A percentile compares a stretch with the other conserved stretches of the same genome.
These are phyloP conservation scores for Xylariaceae sp. DNA, from an alignment of 2,329 filamentous ascomycete genomes.

Conservation along the genomic window DNA sequence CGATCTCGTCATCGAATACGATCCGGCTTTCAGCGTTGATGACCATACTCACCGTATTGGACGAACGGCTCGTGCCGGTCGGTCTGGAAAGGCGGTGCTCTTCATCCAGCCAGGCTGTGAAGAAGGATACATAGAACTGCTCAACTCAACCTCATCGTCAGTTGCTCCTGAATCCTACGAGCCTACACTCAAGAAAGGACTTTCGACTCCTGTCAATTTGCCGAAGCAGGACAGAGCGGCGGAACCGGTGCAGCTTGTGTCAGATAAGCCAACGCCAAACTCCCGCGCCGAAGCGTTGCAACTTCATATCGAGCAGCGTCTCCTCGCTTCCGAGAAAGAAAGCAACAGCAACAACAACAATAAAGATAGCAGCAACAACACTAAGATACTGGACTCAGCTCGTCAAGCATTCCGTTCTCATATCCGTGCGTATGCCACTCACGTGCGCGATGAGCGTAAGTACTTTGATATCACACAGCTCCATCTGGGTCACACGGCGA, in stretches of 20 bases:
- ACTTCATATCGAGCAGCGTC: slow-evolving; percentile 55
- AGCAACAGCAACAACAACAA: slow-evolving; percentile 23
- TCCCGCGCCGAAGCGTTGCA: slow-evolving; percentile 51
- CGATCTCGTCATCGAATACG: slow-evolving; percentile 92
- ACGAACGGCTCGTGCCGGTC: slow-evolving; percentile 87
- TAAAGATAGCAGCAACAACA: slow-evolving; percentile 12
- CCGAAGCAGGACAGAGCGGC: slow-evolving; percentile 53
- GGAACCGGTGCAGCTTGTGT: slow-evolving; percentile 49
- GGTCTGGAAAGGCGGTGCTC: slow-evolving; percentile 77
- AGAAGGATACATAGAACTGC: slow-evolving; percentile 78
- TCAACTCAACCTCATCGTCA: slow-evolving; percentile 47
- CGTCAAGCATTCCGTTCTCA: slow-evolving; percentile 86
- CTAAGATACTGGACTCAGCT: slow-evolving; percentile 69
- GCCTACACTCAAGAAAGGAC: slow-evolving; percentile 58
- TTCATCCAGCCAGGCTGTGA: slow-evolving; percentile 89
- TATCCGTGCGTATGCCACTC: slow-evolving; percentile 90
- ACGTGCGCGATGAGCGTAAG: slow-evolving; percentile 74
- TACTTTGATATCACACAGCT: slow-evolving; percentile 90
- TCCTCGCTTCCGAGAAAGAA: slow-evolving; percentile 38
- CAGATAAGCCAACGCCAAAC: slow-evolving; percentile 41
- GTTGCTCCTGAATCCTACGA: slow-evolving; percentile 50
- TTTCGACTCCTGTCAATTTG: slow-evolving; percentile 55
- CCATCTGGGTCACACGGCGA: slow-evolving; percentile 88
- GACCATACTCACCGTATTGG: slow-evolving; percentile 95
- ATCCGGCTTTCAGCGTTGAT: slow-evolving; percentile 86